Conservation (phyloP, 202 grass and related monocot species). For the Brachypodium distachyon region DNA sequence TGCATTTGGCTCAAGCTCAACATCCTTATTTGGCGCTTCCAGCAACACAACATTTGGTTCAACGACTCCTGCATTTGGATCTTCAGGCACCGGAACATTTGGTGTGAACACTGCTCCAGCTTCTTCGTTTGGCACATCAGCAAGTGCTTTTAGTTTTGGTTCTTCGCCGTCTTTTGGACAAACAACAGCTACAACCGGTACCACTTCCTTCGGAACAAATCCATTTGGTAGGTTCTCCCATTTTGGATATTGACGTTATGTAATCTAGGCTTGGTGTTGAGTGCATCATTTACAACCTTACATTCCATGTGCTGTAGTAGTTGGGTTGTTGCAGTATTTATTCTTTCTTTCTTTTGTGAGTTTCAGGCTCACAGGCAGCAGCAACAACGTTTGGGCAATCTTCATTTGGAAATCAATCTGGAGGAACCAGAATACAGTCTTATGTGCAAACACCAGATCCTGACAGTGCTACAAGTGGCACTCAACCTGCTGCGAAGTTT, state of each 20-base stretch:
- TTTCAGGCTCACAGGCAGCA: conserved; percentile 52
- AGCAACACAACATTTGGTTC: conserved; percentile 52
- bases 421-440: conserved; percentile 64
- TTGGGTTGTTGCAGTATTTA: background rate
- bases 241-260: conserved; percentile 6
- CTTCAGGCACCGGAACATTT: conserved; percentile 42
- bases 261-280: background rate
- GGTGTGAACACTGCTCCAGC: conserved; percentile 38
- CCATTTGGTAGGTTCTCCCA: conserved; percentile 57
- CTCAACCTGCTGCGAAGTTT: conserved; percentile 53
- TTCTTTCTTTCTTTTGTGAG: conserved; percentile 12
- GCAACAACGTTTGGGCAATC: conserved; percentile 47
- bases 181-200: conserved; percentile 43
- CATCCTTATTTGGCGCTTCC: conserved; percentile 61
- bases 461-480: conserved; percentile 46
- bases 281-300: background rate
- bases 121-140: conserved; percentile 61
- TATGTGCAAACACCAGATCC: conserved; percentile 50
- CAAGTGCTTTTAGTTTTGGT: conserved; percentile 66
- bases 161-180: conserved; percentile 56
- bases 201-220: conserved; percentile 50
- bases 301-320: background rate
- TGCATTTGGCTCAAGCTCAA: conserved; percentile 47
- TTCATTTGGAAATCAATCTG: conserved; percentile 55
- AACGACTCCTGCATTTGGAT: conserved; percentile 46